Conservation (phyloP, 768 basidiomycete species). For the Megacollybia marginata region DNA sequence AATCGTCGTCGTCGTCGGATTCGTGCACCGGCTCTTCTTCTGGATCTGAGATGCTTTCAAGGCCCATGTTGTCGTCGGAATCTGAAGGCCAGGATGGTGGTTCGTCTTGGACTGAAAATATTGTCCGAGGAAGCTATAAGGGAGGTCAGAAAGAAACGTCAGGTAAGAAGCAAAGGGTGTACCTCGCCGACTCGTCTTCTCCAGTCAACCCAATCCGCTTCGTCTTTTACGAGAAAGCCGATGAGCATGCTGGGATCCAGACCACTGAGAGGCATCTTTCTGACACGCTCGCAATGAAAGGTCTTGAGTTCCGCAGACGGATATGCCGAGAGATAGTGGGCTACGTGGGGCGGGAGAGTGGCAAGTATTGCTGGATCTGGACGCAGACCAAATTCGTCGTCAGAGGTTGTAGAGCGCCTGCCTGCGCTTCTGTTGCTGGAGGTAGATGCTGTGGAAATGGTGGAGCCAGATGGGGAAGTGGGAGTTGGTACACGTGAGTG, state of each 20-base stretch:
- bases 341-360: slow-evolving; percentile 26
- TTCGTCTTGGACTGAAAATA: slow-evolving; percentile 85
- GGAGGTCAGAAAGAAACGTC: neutral
- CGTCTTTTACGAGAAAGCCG: slow-evolving; percentile 81
- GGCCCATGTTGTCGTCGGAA: slow-evolving; percentile 67
- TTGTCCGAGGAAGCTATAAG: slow-evolving; percentile 51
- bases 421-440: neutral
- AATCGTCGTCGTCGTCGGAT: slow-evolving; percentile 23
- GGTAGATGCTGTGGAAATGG: neutral
- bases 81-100: slow-evolving; percentile 79
- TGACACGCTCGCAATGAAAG: slow-evolving; percentile 94
- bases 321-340: slow-evolving; percentile 72
- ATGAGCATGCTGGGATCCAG: slow-evolving; percentile 97
- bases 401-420: neutral
- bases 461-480: slow-evolving; percentile 40
- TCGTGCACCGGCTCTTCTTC: slow-evolving; percentile 54
- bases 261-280: slow-evolving; percentile 88
- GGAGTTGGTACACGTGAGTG: slow-evolving; percentile 42
- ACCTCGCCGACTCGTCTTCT: slow-evolving; percentile 67
- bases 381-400: neutral
- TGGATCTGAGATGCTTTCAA: slow-evolving; percentile 80
- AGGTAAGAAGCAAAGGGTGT: slow-evolving; percentile 4
- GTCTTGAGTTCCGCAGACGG: slow-evolving; percentile 65
- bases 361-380: neutral
- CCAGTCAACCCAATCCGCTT: slow-evolving; percentile 83